Conservation (phyloP, 208 protist species). For the Trypanosoma platydactyli region DNA sequence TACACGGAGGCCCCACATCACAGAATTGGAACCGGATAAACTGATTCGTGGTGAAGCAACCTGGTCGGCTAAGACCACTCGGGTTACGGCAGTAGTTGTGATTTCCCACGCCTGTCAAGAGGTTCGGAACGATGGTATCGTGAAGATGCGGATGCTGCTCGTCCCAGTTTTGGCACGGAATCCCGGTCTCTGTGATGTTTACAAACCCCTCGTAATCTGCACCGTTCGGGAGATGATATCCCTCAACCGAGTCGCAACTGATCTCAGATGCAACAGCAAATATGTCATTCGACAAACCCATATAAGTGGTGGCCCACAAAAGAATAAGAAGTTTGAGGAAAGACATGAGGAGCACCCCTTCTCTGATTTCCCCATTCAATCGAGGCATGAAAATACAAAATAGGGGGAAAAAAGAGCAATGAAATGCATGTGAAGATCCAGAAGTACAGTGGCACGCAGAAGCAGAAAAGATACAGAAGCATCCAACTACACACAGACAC, state of each 20-base stretch:
- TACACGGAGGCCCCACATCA: slow-evolving; percentile 49
- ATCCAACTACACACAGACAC: not conserved
- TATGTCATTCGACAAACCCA: not conserved
- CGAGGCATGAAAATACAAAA: slow-evolving; percentile 1
- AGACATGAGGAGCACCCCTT: slow-evolving; percentile 13
- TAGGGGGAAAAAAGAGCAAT: slow-evolving; percentile 18
- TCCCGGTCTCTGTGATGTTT: slow-evolving; percentile 46
- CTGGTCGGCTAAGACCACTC: slow-evolving; percentile 30
- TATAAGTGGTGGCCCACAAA: not conserved
- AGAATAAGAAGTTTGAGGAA: slow-evolving; percentile 19
- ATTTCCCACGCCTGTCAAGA: slow-evolving; percentile 47
- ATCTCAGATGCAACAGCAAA: not conserved
- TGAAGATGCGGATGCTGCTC: slow-evolving; percentile 41
- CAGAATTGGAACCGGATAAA: slow-evolving; percentile 49
- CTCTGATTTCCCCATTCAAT: not conserved
- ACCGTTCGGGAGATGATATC: slow-evolving; percentile 47
- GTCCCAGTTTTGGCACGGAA: slow-evolving; percentile 57
- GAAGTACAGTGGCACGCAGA: no score
- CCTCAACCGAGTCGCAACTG: slow-evolving; percentile 29
- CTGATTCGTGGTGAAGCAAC: slow-evolving; percentile 61
- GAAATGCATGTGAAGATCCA: not conserved
- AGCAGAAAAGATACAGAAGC: not conserved
- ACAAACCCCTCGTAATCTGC: slow-evolving; percentile 66
- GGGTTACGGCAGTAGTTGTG: slow-evolving; percentile 83
- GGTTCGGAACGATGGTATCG: slow-evolving; percentile 32